Evolutionary conservation across 192 early-diverging fungal species (phyloP).

Genomic region (Entomortierella lignicola): DNA sequence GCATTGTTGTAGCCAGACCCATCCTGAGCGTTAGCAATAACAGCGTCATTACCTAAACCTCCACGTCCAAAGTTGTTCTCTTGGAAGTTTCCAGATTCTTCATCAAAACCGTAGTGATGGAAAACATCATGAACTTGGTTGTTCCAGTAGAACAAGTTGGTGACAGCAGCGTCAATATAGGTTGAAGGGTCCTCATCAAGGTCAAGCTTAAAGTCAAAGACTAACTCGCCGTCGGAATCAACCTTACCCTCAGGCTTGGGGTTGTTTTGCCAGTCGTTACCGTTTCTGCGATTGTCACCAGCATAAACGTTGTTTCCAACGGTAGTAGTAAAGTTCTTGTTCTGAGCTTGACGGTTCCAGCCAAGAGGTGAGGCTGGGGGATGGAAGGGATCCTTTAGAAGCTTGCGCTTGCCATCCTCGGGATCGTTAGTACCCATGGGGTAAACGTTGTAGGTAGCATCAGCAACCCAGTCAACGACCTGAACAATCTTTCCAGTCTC

Average conservation of each 20-base stretch:
- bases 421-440: slow-evolving; percentile 88
- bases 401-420: slow-evolving; percentile 66
- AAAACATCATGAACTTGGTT: slow-evolving; percentile 93
- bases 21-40: slow-evolving; percentile 94
- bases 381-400: slow-evolving; percentile 67
- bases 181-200: slow-evolving; percentile 68
- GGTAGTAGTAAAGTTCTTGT: slow-evolving; percentile 74
- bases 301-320: slow-evolving; percentile 94
- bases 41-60: slow-evolving; percentile 82
- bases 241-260: slow-evolving; percentile 77
- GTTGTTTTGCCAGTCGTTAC: slow-evolving; percentile 79
- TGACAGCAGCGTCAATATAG: slow-evolving; percentile 85
- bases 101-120: slow-evolving; percentile 91
- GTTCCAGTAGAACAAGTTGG: slow-evolving; percentile 94
- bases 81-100: slow-evolving; percentile 95
- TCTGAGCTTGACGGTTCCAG: slow-evolving; percentile 77
- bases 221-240: slow-evolving; percentile 53
- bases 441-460: slow-evolving; percentile 83
- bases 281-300: slow-evolving; percentile 83
- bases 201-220: slow-evolving; percentile 85
- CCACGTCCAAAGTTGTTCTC: slow-evolving; percentile 83
- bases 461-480: slow-evolving; percentile 87
- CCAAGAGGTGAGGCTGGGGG: slow-evolving; percentile 71
- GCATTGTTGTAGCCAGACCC: slow-evolving; percentile 93
- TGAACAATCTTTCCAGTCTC: slow-evolving; percentile 69